Percentiles rank a stretch among this genome's conserved stretches.
phyloP scores from a whole-genome alignment of 2,329 filamentous ascomycete genomes.

The Purpureocillium lavendulum region DNA sequence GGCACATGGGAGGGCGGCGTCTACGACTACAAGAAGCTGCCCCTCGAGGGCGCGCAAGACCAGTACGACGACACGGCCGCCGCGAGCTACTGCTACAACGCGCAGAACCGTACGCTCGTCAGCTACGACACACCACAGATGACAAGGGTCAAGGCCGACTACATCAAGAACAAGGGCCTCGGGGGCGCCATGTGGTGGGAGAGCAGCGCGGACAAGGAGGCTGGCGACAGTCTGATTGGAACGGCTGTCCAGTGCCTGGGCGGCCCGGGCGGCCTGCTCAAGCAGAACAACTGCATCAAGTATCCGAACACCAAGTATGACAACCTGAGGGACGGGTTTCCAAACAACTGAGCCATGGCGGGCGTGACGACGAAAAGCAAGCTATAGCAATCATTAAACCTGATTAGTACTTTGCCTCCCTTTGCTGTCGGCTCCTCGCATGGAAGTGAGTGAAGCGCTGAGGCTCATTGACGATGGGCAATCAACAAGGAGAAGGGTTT shows the following conservation, averaged over 20 bases:
- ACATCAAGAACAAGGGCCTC: conserved; percentile 56
- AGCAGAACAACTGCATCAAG: conserved; percentile 48
- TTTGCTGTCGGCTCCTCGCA: no score
- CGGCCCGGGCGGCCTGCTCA: conserved; percentile 39
- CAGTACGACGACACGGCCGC: conserved; percentile 52
- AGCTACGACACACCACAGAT: conserved; percentile 69
- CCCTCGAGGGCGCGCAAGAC: conserved; percentile 58
- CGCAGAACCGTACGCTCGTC: conserved; percentile 55
- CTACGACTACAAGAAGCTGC: conserved; percentile 83
- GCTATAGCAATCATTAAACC: no score
- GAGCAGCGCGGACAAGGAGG: conserved; percentile 65
- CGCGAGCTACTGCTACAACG: conserved; percentile 73
- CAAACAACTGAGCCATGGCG: conserved; percentile 26
- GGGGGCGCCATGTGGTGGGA: conserved; percentile 99
- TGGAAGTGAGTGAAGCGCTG: no score
- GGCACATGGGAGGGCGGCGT: conserved; percentile 81
- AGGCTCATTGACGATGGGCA: no score
- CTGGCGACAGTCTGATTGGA: conserved; percentile 58
- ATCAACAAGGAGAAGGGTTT: no score
- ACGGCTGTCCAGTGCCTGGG: conserved; percentile 54
- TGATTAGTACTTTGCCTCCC: no score
- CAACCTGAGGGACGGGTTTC: conserved; percentile 54
- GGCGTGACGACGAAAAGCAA: no score
- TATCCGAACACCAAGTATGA: conserved; percentile 64
- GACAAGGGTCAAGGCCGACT: conserved; percentile 62